Evolutionary conservation across 2,329 filamentous ascomycete species (phyloP), one percentile per base, ranked within the genome.

Genomic region (Cladosporium colombiae): DNA sequence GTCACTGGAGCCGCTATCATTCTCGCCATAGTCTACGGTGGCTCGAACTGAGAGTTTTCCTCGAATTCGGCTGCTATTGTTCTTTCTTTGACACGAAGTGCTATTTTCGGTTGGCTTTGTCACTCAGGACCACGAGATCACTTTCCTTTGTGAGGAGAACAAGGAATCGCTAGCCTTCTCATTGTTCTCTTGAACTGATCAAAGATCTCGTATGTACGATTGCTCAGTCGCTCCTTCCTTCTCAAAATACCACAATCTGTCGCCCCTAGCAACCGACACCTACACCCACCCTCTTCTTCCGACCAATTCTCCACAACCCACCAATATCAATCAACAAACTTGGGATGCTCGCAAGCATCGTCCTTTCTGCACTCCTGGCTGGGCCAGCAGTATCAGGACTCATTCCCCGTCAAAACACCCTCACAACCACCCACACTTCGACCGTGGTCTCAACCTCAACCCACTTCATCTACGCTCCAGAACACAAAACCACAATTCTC

Each of bases 361-460:
- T 37, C 11, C 6, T 64, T 14, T 44, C 35, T 35, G 61, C 60
- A 27, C 52, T 69, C 18, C 68, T 69, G 56, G 66, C 64, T 21
- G 52, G 66, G 53, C 60, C 60, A 64, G 64, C 35, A 35, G 40
- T 23, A 16, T 66, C 66, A 29, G 55, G 58, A 13, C 14, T 65
- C 5, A 58, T 68, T 14, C 49, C 59, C 14, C 68, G 68, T 23
- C 29, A 56, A 29, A 50, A 27, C 31, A 65, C 58, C 31, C 23
- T 61, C 52, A 65, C 67, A 21, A 37, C 64, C 55, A 67, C 53
- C 14, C 49, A 25, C 21, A 62, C 52, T 4, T n/a, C 25, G 13
- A 33, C 46, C n/a, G 8, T 33, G 5, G 65, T 64, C n/a, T 31
- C 66, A 13, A 68, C 63, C 11, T 25, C 64, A 33, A 37, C 23